These are phyloP conservation scores for Pseudozyma pruni DNA, from an alignment of 1,284 basidiomycete genomes.

Conservation along the genomic window DNA sequence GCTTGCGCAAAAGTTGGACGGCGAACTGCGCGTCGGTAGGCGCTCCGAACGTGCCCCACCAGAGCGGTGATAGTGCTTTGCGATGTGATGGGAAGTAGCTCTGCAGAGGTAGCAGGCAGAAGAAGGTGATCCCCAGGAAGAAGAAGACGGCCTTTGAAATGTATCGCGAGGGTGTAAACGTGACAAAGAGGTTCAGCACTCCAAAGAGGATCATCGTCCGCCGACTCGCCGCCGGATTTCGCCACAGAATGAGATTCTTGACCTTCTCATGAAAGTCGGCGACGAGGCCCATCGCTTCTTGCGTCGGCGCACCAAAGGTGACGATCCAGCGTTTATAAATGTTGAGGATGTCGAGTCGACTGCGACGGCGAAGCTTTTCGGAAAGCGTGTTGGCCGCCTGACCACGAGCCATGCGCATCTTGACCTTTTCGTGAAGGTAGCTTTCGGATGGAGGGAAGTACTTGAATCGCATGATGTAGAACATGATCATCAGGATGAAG, in stretches of 20 bases:
- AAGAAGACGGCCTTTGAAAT: conserved; percentile 59
- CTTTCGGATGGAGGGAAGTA: conserved; percentile 66
- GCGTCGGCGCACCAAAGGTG: conserved; percentile 55
- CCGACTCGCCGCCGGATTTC: conserved; percentile 59
- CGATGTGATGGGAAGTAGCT: conserved; percentile 66
- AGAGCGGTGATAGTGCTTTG: conserved; percentile 62
- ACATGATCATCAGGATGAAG: conserved; percentile 62
- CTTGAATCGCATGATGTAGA: conserved; percentile 64
- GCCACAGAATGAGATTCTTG: conserved; percentile 66
- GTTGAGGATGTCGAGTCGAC: conserved; percentile 64
- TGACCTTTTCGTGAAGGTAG: conserved; percentile 62
- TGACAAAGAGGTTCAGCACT: conserved; percentile 53
- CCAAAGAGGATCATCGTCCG: conserved; percentile 56
- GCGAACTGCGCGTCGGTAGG: conserved; percentile 67
- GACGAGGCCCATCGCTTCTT: conserved; percentile 57
- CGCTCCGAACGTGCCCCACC: conserved; percentile 66
- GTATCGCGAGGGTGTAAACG: conserved; percentile 52
- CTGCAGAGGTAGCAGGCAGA: conserved; percentile 63
- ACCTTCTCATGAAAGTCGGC: conserved; percentile 67
- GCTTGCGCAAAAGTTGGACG: conserved; percentile 61
- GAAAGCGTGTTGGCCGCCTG: conserved; percentile 63
- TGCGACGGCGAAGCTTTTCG: conserved; percentile 59
- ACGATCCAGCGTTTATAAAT: conserved; percentile 64
- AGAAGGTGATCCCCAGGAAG: conserved; percentile 61
- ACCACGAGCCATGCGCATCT: conserved; percentile 63